Base-by-base conservation (phyloP, 345 rosid species). In the Angophora floribunda region DNA sequence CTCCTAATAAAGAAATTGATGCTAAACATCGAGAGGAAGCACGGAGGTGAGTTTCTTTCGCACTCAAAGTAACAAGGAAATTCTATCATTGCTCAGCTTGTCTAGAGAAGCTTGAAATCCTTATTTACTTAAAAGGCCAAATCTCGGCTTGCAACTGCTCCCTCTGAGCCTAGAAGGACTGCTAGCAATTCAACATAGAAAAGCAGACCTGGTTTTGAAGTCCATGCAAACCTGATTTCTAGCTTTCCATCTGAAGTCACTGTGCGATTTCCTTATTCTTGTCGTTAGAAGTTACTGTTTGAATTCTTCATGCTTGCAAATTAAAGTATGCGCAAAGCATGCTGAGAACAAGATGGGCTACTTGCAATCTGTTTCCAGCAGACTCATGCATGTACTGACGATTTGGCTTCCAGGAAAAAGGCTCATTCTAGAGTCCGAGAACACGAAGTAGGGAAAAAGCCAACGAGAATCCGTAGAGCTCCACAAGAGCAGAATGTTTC, bases 1-100 rank as follows among this genome's bases (percentile, higher is more conserved):
- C 87, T 52, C 91, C 91, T 45, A 90, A 79, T 61, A 90, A 87
- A 86, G 91, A 90, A 88, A 90, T 90, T 11, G 92, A 86, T 80
- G 90, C 87, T 63, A 88, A 88, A 53, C 65, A 87, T 32, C 87
- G 89, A 26, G 88, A 90, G 44, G 91, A 90, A 63, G 88, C 86
- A 32, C 86, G 32, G 26, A 89, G 88, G 45, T 65, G 52, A 89
- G 65, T 79, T 86, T 52, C 32, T 32, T 32, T 44, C 12, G 6
- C 49, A 7, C 82, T 19, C 49, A 75, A 75, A 75, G 49, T 36
- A 75, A 41, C 82, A 75, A 19, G 36, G 86, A 85, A 85, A 51
- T 85, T 22, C 41, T 61, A 30, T 53, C 86, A 85, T 85, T 8
- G 51, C 30, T 53, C 45, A 30, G 14, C 59, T 85, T n/a, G 52